phyloP scores from a whole-genome alignment of 495 filamentous ascomycete species.

The Penicillium verhagenii region DNA sequence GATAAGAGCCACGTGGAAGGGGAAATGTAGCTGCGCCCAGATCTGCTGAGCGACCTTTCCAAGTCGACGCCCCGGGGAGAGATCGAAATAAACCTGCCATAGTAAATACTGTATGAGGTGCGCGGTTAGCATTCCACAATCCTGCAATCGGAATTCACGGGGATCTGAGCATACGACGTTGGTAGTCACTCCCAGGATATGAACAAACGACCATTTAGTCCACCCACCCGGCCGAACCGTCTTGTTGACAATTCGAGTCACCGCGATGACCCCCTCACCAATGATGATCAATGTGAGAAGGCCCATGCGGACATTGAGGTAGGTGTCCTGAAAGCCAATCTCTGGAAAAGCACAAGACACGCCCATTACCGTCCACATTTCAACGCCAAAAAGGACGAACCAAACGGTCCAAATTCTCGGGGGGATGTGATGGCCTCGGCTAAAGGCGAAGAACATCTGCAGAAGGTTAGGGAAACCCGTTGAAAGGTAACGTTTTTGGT shows the following conservation, averaged over 20 bases:
- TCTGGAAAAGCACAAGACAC: conserved; percentile 53
- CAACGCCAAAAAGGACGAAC: conserved; percentile 57
- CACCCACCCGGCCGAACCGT: conserved; percentile 54
- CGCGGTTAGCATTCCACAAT: not conserved
- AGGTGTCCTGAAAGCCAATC: conserved; percentile 63
- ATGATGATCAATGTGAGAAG: conserved; percentile 69
- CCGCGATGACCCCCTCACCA: conserved; percentile 60
- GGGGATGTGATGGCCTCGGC: conserved; percentile 16
- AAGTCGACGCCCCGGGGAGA: conserved; percentile 32
- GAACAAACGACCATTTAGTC: conserved; percentile 48
- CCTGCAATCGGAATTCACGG: not conserved
- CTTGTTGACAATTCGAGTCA: conserved; percentile 55
- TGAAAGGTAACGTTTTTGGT: too few relatives aligned
- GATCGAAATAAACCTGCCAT: conserved; percentile 72
- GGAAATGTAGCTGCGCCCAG: conserved; percentile 69
- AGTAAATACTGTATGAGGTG: conserved; percentile 55
- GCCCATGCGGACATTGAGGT: conserved; percentile 64
- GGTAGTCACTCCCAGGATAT: conserved; percentile 46
- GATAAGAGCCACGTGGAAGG: conserved; percentile 65
- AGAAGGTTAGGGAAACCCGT: too few relatives aligned
- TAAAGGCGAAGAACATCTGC: conserved; percentile 46
- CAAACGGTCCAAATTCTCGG: conserved; percentile 53
- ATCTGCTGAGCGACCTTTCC: conserved; percentile 58
- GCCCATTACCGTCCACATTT: conserved; percentile 53
- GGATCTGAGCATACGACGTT: conserved; percentile 38